Percentiles rank a stretch among this genome's conserved stretches.
These are phyloP conservation scores for Monilinia laxa DNA, from an alignment of 2,329 filamentous ascomycete genomes.

Conservation along the genomic window DNA sequence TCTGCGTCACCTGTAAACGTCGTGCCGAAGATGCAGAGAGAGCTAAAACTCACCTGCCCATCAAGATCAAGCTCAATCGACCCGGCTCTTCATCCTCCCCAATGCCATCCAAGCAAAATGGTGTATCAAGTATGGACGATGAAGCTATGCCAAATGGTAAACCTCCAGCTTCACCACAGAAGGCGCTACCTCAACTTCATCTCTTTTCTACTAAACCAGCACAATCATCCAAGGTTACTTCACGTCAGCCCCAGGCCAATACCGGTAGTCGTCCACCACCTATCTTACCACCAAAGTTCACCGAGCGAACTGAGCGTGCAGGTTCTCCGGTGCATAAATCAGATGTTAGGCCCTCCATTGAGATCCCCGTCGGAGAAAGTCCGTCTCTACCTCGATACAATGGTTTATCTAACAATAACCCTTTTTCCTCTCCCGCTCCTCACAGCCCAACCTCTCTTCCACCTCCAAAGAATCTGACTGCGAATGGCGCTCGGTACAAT, in stretches of 20 bases:
- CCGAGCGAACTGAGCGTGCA: slow-evolving; percentile 25
- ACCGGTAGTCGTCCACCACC: slow-evolving; percentile 13
- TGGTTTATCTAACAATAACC: slow-evolving; percentile 26
- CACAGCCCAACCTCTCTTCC: slow-evolving; percentile 40
- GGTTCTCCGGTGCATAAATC: slow-evolving; percentile 28
- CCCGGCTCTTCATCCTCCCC: slow-evolving; percentile 50
- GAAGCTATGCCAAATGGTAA: slow-evolving; percentile 27
- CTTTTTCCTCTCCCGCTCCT: slow-evolving; percentile 39
- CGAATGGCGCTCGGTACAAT: slow-evolving; percentile 30
- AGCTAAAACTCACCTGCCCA: slow-evolving; percentile 59
- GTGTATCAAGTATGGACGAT: slow-evolving; percentile 21
- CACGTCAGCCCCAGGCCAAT: slow-evolving; percentile 20
- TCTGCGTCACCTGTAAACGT: slow-evolving; percentile 75
- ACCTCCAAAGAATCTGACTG: slow-evolving; percentile 36
- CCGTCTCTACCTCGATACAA: slow-evolving; percentile 22
- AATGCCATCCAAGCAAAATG: slow-evolving; percentile 32
- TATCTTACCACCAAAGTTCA: slow-evolving; percentile 17
- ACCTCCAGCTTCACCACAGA: slow-evolving; percentile 27
- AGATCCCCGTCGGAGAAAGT: slow-evolving; percentile 7
- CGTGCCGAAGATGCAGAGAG: slow-evolving; percentile 60
- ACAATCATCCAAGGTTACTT: slow-evolving; percentile 16
- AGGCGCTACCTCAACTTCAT: slow-evolving; percentile 25
- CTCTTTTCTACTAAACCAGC: slow-evolving; percentile 22
- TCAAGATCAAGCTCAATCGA: slow-evolving; percentile 56
- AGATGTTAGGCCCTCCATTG: slow-evolving; percentile 3